Evolutionary conservation across 2,329 filamentous ascomycete species (phyloP).

Genomic region (Clonostachys sp.): DNA sequence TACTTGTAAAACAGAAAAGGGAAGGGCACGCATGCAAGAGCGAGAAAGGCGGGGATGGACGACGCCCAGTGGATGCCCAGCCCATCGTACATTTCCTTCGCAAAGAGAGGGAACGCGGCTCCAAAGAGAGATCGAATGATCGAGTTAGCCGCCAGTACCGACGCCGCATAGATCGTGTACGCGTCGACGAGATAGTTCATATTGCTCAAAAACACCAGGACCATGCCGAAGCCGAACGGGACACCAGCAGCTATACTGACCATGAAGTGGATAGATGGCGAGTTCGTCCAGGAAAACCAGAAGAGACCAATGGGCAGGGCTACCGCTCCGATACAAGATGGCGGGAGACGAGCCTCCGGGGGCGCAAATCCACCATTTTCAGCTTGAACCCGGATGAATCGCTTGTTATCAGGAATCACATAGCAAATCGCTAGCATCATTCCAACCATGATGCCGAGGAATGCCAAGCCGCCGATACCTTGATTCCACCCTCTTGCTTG

Average conservation of each 20-base stretch:
- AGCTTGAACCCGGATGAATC: constrained; percentile 27
- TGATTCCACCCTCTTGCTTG: constrained; percentile 41
- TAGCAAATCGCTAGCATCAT: constrained; percentile 48
- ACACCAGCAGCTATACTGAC: constrained; percentile 31
- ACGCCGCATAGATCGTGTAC: constrained; percentile 67
- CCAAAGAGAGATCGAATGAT: constrained; percentile 65
- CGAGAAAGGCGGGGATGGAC: constrained; percentile 63
- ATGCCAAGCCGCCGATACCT: constrained; percentile 48
- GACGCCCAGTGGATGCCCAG: constrained; percentile 68
- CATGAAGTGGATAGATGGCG: constrained; percentile 44
- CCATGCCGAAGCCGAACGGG: constrained; percentile 48
- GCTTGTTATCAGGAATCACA: constrained; percentile 34
- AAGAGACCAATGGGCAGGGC: constrained; percentile 50
- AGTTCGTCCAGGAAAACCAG: constrained; percentile 58
- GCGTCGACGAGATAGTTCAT: constrained; percentile 60
- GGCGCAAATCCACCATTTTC: neutral
- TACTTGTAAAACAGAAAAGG: constrained; percentile 59
- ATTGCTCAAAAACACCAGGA: constrained; percentile 54
- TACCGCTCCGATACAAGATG: constrained; percentile 47
- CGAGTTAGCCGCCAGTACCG: constrained; percentile 61
- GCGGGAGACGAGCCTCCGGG: constrained; percentile 52
- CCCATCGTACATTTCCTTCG: constrained; percentile 40
- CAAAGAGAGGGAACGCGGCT: constrained; percentile 64
- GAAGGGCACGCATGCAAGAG: constrained; percentile 53
- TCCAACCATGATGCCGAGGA: constrained; percentile 56